Conservation (phyloP, 2,329 filamentous ascomycete genomes). For the Plectosphaerella plurivora region DNA sequence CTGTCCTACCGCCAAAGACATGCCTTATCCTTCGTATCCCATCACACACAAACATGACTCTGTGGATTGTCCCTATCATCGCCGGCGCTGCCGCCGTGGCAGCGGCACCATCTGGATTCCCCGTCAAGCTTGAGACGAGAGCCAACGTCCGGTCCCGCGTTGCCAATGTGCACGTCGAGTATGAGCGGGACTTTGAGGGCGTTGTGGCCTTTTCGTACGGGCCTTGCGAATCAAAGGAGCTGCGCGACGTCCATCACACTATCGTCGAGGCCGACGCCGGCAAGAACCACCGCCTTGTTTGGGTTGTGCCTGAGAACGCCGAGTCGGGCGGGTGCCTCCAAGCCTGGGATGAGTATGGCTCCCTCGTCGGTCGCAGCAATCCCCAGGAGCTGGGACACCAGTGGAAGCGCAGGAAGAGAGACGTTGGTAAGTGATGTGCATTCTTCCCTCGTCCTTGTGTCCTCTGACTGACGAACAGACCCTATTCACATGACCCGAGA, state of each 20-base stretch:
- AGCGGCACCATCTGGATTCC: constrained; percentile 13
- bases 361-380: constrained; percentile 28
- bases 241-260: constrained; percentile 13
- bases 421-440: constrained; percentile 1
- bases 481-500: constrained; percentile 44
- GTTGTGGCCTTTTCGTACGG: constrained; percentile 17
- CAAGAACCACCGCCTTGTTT: constrained; percentile 17
- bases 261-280: constrained; percentile 11
- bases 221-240: constrained; percentile 8
- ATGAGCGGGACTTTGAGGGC: constrained; percentile 12
- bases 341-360: constrained; percentile 27
- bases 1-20: too few species aligned
- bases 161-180: constrained; percentile 23
- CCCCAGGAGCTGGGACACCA: constrained; percentile 22
- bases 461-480: constrained; percentile 16
- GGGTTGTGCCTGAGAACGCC: constrained; percentile 17
- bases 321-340: constrained; percentile 30
- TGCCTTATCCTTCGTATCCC: neutral
- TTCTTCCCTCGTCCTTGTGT: neutral
- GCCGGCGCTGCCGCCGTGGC: constrained; percentile 7
- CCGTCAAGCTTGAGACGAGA: constrained; percentile 29
- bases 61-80: constrained; percentile 10
- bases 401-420: constrained; percentile 17
- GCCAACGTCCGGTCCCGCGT: constrained; percentile 24
- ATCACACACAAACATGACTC: constrained; percentile 4